Conservation (phyloP, 1,284 basidiomycete species). For the Tausonia pullulans region DNA sequence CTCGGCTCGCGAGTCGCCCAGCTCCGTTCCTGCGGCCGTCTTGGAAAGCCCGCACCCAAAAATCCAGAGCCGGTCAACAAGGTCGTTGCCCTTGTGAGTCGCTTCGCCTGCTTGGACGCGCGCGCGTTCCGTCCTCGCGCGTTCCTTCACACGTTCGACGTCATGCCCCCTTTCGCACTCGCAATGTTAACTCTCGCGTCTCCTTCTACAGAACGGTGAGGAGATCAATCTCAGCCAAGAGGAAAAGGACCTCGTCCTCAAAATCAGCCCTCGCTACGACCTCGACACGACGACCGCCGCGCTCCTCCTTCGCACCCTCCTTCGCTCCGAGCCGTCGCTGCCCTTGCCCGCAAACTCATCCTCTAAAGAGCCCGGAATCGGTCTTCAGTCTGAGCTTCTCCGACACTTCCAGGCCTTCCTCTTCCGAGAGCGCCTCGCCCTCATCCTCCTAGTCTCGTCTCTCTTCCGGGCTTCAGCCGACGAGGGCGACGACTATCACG, state of each 20-base stretch:
- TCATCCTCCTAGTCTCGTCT: background rate
- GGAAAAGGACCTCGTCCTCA: conserved; percentile 9
- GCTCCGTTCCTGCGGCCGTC: conserved; percentile 8
- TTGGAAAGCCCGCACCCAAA: background rate
- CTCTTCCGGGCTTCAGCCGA: conserved; percentile 1
- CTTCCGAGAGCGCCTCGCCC: conserved; percentile 4
- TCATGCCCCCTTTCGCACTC: background rate
- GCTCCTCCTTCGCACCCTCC: conserved; percentile 3
- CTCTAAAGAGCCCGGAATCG: background rate
- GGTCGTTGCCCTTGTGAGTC: background rate
- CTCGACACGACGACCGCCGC: background rate
- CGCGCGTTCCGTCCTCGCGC: background rate
- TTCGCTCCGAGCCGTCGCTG: background rate
- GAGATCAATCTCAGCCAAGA: background rate
- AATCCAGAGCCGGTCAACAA: background rate
- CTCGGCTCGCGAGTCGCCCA: background rate
- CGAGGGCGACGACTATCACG: conserved; percentile 3
- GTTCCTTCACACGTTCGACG: no score
- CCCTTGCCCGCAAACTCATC: background rate
- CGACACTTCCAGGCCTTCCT: conserved; percentile 4
- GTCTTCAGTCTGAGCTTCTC: conserved; percentile 5
- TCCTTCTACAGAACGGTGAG: conserved; percentile 3
- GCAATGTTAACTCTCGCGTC: background rate
- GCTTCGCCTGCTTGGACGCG: no score
- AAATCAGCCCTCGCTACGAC: conserved; percentile 10